A percentile compares a stretch with the other conserved stretches of the same genome.
phyloP scores from a whole-genome alignment of 148 eudicot species.

The Linanthus parryae region DNA sequence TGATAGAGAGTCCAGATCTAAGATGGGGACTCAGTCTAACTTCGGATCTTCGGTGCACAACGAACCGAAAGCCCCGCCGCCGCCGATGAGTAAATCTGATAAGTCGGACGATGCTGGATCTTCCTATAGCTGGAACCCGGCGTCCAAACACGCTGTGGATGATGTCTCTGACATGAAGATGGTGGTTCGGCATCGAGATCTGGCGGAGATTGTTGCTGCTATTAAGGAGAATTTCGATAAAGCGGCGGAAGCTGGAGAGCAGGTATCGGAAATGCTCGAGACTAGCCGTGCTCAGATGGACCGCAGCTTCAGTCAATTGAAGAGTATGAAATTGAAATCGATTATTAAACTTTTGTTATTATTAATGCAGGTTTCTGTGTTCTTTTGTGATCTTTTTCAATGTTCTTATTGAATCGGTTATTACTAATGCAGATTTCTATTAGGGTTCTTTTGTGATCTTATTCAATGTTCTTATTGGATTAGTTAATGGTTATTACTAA shows the following conservation, averaged over 20 bases:
- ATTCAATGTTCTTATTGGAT: neutral
- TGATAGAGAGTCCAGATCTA: slow-evolving; percentile 67
- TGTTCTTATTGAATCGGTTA: neutral
- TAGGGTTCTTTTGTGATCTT: neutral
- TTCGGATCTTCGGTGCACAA: slow-evolving; percentile 48
- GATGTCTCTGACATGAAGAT: slow-evolving; percentile 59
- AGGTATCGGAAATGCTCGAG: slow-evolving; percentile 90
- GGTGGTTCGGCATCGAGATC: slow-evolving; percentile 76
- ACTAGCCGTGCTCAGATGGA: slow-evolving; percentile 90
- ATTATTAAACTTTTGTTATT: neutral
- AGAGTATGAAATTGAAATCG: slow-evolving; percentile 42
- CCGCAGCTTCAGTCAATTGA: slow-evolving; percentile 70
- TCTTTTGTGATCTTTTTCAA: neutral
- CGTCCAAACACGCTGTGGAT: slow-evolving; percentile 17
- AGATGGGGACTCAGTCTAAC: slow-evolving; percentile 40
- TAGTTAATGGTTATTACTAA: neutral
- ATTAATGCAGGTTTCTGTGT: neutral
- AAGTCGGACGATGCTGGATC: slow-evolving; percentile 40
- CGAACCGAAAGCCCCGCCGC: slow-evolving; percentile 17
- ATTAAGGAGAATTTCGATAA: slow-evolving; percentile 79
- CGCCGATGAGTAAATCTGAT: neutral
- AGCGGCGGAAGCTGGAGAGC: slow-evolving; percentile 85
- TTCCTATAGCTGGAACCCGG: slow-evolving; percentile 54
- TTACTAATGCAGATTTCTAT: neutral
- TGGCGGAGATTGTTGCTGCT: slow-evolving; percentile 66